Conservation (phyloP, 2,329 filamentous ascomycete genomes). For the Tolypocladium pustulatum region DNA sequence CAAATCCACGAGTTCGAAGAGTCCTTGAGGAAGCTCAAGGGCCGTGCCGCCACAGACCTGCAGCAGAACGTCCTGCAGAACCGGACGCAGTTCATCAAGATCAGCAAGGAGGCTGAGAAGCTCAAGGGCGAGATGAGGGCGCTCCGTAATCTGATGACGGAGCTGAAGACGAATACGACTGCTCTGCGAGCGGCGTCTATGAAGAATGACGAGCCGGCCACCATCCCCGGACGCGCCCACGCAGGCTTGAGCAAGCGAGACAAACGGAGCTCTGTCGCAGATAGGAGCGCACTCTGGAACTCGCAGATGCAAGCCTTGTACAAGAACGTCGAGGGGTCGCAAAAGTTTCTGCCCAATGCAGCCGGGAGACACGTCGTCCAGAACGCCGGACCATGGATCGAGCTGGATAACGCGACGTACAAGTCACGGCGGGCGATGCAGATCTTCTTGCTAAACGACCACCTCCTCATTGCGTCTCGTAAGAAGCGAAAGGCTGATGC, state of each 20-base stretch:
- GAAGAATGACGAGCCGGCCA: constrained; percentile 35
- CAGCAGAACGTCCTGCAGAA: constrained; percentile 97
- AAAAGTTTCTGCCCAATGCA: constrained; percentile 88
- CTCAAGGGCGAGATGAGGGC: constrained; percentile 93
- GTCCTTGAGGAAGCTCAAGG: constrained; percentile 65
- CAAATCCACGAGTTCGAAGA: constrained; percentile 77
- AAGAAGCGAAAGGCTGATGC: constrained; percentile 86
- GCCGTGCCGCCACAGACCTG: constrained; percentile 68
- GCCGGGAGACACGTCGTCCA: constrained; percentile 89
- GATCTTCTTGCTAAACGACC: constrained; percentile 88
- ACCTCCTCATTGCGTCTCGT: constrained; percentile 78
- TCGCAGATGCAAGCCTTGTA: constrained; percentile 68
- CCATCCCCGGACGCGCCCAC: constrained; percentile 39
- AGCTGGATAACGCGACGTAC: constrained; percentile 95
- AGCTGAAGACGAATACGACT: constrained; percentile 70
- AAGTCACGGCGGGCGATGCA: constrained; percentile 84
- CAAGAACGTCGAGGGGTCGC: constrained; percentile 95
- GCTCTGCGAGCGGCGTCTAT: constrained; percentile 51
- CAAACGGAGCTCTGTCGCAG: constrained; percentile 80
- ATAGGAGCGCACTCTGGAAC: constrained; percentile 57
- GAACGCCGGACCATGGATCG: constrained; percentile 88
- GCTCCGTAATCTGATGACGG: constrained; percentile 81
- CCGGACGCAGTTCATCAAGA: constrained; percentile 96
- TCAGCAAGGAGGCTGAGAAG: constrained; percentile 97
- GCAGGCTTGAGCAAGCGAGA: constrained; percentile 55